Evolutionary conservation across 352 stramenopile genomes (phyloP).

Genomic region (Pythium rishiriense): DNA sequence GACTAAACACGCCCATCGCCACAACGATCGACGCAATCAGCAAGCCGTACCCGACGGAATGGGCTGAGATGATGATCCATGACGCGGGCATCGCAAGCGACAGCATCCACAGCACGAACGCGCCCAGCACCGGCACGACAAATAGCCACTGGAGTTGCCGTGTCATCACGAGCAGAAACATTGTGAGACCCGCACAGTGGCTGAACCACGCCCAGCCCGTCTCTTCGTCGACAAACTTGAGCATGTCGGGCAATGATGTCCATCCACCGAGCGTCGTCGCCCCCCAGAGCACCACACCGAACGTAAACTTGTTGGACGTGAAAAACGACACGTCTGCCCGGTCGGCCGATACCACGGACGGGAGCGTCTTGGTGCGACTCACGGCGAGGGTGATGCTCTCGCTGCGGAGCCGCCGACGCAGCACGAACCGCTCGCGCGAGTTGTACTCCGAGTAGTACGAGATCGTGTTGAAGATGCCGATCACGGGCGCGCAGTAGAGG

Average conservation of each 20-base stretch:
- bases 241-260: slow-evolving; percentile 70
- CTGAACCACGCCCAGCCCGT: slow-evolving; percentile 88
- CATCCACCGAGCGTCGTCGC: slow-evolving; percentile 74
- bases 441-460: slow-evolving; percentile 88
- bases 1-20: slow-evolving; percentile 80
- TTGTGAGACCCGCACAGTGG: slow-evolving; percentile 73
- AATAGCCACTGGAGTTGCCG: slow-evolving; percentile 71
- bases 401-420: slow-evolving; percentile 60
- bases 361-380: slow-evolving; percentile 49
- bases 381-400: slow-evolving; percentile 82
- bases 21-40: slow-evolving; percentile 72
- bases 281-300: slow-evolving; percentile 71
- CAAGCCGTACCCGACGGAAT: slow-evolving; percentile 75
- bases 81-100: slow-evolving; percentile 68
- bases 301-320: slow-evolving; percentile 57
- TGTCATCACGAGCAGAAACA: slow-evolving; percentile 80
- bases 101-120: slow-evolving; percentile 79
- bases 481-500: slow-evolving; percentile 67
- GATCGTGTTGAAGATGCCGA: slow-evolving; percentile 85
- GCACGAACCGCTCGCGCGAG: slow-evolving; percentile 72
- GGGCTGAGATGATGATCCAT: slow-evolving; percentile 85
- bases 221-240: slow-evolving; percentile 86
- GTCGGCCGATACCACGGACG: slow-evolving; percentile 15
- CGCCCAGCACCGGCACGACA: slow-evolving; percentile 62
- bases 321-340: slow-evolving; percentile 32